Evolutionary conservation across 1,284 basidiomycete species (phyloP), one percentile per base, ranked within the genome.

Genomic region (Baeospora myosura): DNA sequence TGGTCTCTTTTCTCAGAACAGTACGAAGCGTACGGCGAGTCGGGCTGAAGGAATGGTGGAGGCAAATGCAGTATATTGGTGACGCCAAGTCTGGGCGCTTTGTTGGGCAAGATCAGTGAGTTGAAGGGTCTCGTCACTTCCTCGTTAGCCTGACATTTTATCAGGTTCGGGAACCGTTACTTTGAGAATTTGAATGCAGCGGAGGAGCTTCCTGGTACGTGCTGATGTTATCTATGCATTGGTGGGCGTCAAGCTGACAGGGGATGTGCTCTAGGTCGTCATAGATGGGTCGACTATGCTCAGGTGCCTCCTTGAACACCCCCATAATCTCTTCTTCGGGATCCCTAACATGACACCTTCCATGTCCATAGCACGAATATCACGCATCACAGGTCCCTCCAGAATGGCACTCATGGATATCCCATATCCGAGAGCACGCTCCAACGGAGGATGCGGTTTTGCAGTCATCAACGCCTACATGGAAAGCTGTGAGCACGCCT

Each of bases 401-500:
- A 2, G 91, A 93, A 63, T 96, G 94, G 94, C 91, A 94, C 63
- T 79, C 91, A 5, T 97, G 93, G 93, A 63, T 96, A 22, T 71
- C 74, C n/a, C 90, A 95, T 59, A 95, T 94, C 56, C 87, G 93
- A 37, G 75, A 80, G 51, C 74, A 81, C 29, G 75, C 89, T 4
- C 94, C 93, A 1, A 66, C 73, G 1, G 70, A 84, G 50, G 94
- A 96, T 57, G 59, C 71, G 0, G 65, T 90, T 24, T 65, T 93
- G 59, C 72, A 84, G 57, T 74, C 69, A 40, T 59, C 74, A 37
- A 73, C 77, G 31, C 89, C 84, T 4, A 64, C 81, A 1, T 97
- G 93, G 93, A 75, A 89, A 62, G 73, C 76, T 23, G 92, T 94
- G 63, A 53, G 89, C 71, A n/a, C n/a, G 4, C 22, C 3, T 24